Conservation (phyloP, 2,329 filamentous ascomycete species). For the Alternaria postmessia region DNA sequence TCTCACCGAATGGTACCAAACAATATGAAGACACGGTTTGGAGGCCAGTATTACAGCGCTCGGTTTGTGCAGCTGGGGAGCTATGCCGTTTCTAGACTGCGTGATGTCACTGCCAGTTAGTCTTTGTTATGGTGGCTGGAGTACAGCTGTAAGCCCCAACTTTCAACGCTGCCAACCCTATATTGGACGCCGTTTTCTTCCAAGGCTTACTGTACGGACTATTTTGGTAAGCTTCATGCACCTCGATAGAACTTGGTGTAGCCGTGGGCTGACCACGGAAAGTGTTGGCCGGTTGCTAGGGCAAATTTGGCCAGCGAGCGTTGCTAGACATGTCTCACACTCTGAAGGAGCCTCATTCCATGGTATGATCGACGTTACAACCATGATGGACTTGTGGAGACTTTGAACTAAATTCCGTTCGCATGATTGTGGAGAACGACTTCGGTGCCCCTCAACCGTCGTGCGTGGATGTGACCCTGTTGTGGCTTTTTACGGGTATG, state of each 20-base stretch:
- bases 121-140: conserved; percentile 13
- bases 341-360: conserved; percentile 22
- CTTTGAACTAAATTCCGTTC: conserved; percentile 16
- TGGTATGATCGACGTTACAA: conserved; percentile 30
- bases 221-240: conserved; percentile 31
- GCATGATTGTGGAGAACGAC: conserved; percentile 21
- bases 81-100: neutral
- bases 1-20: neutral
- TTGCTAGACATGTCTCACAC: conserved; percentile 22
- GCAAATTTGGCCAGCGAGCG: conserved; percentile 22
- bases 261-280: conserved; percentile 18
- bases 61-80: neutral
- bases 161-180: conserved; percentile 3
- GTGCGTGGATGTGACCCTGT: conserved; percentile 44
- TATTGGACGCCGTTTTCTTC: conserved; percentile 14
- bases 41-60: neutral
- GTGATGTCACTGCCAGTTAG: conserved; percentile 2
- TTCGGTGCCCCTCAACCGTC: conserved; percentile 26
- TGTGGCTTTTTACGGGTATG: conserved; percentile 23
- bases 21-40: neutral
- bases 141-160: conserved; percentile 7
- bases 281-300: conserved; percentile 24
- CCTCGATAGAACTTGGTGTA: conserved; percentile 8
- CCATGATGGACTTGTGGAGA: conserved; percentile 16
- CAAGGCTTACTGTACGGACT: conserved; percentile 22